A percentile compares a stretch with the other conserved stretches of the same genome.
phyloP scores from a whole-genome alignment of 2,329 filamentous ascomycete species.

The Calcarisporium arbuscula region DNA sequence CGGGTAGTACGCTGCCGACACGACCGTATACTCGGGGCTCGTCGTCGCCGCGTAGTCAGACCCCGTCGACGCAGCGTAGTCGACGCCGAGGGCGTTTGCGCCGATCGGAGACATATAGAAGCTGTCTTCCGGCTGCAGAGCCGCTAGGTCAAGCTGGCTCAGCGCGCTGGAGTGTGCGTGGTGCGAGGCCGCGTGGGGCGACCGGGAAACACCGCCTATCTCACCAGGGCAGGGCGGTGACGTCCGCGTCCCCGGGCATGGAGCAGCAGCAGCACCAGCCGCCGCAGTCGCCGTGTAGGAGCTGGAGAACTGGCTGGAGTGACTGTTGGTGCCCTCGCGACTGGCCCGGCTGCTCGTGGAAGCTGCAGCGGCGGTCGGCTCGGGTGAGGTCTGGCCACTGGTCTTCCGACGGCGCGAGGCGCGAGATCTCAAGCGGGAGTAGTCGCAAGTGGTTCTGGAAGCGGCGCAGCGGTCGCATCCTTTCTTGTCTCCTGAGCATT shows the following conservation, averaged over 20 bases:
- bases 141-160: conserved; percentile 20
- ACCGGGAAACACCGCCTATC: too few relatives aligned
- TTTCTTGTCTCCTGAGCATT: conserved; percentile 30
- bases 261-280: too few relatives aligned
- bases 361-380: too few relatives aligned
- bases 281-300: too few relatives aligned
- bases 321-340: conserved; percentile 8
- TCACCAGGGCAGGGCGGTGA: background rate
- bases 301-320: conserved; percentile 4
- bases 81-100: too few relatives aligned
- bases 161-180: conserved; percentile 16
- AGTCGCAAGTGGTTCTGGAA: conserved; percentile 25
- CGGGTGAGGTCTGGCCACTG: conserved; percentile 15
- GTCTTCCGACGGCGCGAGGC: conserved; percentile 22
- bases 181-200: background rate
- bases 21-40: too few relatives aligned
- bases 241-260: too few relatives aligned
- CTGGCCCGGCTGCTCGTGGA: conserved; percentile 9
- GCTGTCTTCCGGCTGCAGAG: conserved; percentile 22
- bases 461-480: conserved; percentile 29
- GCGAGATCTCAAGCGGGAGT: conserved; percentile 26
- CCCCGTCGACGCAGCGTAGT: too few relatives aligned
- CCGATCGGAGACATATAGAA: too few relatives aligned
- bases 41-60: too few relatives aligned
- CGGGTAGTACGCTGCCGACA: too few relatives aligned